Evolutionary conservation across 176 grass and related monocot genomes (phyloP).

Genomic region (Neostapfia colusana): DNA sequence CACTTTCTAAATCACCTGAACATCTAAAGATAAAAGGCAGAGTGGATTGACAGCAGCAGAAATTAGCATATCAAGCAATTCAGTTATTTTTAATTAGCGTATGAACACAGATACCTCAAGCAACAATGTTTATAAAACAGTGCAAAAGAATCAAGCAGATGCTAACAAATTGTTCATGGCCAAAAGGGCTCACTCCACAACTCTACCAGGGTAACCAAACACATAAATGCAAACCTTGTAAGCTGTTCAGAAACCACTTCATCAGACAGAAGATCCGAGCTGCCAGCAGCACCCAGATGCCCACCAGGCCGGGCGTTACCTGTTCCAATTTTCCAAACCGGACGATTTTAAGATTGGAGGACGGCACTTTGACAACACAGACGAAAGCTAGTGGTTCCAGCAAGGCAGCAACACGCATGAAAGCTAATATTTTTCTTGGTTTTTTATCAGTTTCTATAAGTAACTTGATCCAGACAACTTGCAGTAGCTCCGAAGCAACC

Average conservation of each 20-base stretch:
- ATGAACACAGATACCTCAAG: background rate
- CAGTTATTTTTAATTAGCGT: background rate
- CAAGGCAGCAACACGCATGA: background rate
- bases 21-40: background rate
- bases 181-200: constrained; percentile 17
- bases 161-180: background rate
- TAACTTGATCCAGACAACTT: background rate
- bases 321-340: constrained; percentile 39
- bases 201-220: background rate
- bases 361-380: background rate
- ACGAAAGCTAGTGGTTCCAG: background rate
- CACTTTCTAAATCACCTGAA: background rate
- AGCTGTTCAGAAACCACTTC: constrained; percentile 94
- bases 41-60: background rate
- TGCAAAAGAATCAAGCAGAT: background rate
- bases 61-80: background rate
- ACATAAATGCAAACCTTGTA: constrained; percentile 55
- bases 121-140: constrained; percentile 6
- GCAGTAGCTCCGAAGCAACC: background rate
- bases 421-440: background rate
- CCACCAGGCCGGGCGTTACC: background rate
- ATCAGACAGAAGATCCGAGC: constrained; percentile 69
- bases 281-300: background rate
- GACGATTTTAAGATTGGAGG: background rate
- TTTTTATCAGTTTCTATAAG: background rate